A percentile compares a stretch with the other conserved stretches of the same genome.
These are phyloP conservation scores for Chrysoporthe deuterocubensis DNA, from an alignment of 2,329 filamentous ascomycete species.

Conservation along the genomic window DNA sequence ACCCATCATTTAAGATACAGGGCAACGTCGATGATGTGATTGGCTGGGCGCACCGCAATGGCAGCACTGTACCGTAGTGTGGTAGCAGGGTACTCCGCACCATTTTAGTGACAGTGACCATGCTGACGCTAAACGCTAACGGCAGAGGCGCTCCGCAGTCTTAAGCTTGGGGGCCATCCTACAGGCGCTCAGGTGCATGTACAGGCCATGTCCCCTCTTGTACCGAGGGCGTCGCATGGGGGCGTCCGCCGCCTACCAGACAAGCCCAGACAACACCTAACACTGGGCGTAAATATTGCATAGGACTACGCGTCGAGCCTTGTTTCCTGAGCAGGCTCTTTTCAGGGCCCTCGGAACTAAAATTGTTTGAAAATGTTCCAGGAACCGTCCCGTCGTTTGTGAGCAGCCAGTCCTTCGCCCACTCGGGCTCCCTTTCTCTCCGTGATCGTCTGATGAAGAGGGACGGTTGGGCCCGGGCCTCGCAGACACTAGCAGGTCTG, in stretches of 20 bases:
- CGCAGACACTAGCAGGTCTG: no score
- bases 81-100: neutral
- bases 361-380: no score
- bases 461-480: no score
- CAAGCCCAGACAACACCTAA: neutral
- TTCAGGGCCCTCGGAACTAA: no score
- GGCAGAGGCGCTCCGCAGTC: neutral
- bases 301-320: no score
- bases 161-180: neutral
- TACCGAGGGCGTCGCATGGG: neutral
- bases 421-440: no score
- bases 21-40: conserved; percentile 13
- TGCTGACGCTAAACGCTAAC: neutral
- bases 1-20: conserved; percentile 9
- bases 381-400: no score
- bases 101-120: neutral
- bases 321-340: no score
- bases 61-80: neutral
- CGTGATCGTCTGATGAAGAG: no score
- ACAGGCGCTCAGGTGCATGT: conserved; percentile 2
- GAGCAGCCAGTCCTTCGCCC: no score
- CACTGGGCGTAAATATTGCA: no score
- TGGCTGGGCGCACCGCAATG: neutral
- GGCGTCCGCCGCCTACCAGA: neutral
- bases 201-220: conserved; percentile 5